Evolutionary conservation across 164 flowering plant species (phyloP).

Genomic region (Umbilicus rupestris): DNA sequence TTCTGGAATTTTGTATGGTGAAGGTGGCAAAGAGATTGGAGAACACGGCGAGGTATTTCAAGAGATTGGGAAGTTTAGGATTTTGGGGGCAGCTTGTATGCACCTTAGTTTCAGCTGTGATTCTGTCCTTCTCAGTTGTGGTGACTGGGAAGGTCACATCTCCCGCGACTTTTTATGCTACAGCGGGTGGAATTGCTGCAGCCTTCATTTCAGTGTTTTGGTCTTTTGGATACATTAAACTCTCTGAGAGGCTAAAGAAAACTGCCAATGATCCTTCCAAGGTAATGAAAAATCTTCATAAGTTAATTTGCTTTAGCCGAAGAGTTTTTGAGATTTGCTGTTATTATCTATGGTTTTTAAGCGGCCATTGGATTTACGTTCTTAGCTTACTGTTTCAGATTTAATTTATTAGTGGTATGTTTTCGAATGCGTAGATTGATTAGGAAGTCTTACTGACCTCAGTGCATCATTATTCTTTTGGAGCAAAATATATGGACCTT

Average conservation of each 20-base stretch:
- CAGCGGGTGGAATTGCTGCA: constrained; percentile 83
- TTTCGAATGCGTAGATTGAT: too few relatives aligned
- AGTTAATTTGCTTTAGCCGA: too few relatives aligned
- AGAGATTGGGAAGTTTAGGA: constrained; percentile 75
- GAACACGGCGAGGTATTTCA: constrained; percentile 77
- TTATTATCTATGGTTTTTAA: too few relatives aligned
- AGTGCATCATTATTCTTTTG: too few relatives aligned
- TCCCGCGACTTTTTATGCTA: constrained; percentile 79
- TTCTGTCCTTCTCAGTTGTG: constrained; percentile 77
- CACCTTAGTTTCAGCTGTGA: constrained; percentile 84
- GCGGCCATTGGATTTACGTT: too few relatives aligned
- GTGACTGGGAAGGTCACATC: constrained; percentile 74
- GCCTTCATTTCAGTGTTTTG: constrained; percentile 88
- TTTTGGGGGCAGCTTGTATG: constrained; percentile 91
- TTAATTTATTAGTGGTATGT: too few relatives aligned
- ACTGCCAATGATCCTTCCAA: constrained; percentile 84
- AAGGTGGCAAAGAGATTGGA: constrained; percentile 90
- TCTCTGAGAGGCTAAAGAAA: constrained; percentile 65
- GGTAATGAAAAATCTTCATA: constrained; percentile 58
- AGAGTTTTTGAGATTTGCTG: too few relatives aligned
- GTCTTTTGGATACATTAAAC: constrained; percentile 88
- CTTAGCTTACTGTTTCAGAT: too few relatives aligned
- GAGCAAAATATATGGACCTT: too few relatives aligned
- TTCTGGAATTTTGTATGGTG: background rate
- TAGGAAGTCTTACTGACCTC: too few relatives aligned